These are phyloP conservation scores for Boletales sp. DNA, from an alignment of 768 basidiomycete species.

Conservation along the genomic window DNA sequence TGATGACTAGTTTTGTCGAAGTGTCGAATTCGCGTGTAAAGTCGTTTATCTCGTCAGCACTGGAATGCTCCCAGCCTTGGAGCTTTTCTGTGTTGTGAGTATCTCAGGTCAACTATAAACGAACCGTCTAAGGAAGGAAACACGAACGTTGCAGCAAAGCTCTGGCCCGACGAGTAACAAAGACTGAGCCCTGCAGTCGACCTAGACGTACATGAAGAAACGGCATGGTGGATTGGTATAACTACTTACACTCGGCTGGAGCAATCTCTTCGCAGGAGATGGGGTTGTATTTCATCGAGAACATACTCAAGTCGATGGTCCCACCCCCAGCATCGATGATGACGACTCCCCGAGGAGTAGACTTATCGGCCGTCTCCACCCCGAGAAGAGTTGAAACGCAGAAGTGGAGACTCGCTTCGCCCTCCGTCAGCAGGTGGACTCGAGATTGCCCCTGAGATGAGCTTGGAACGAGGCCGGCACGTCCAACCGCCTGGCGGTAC, in stretches of 20 bases:
- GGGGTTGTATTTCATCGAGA: constrained; percentile 20
- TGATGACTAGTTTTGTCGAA: constrained; percentile 6
- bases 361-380: not conserved
- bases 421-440: no score
- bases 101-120: no score
- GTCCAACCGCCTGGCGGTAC: constrained; percentile 14
- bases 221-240: not conserved
- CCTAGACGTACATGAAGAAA: constrained; percentile 23
- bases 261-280: constrained; percentile 32
- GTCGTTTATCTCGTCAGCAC: not conserved
- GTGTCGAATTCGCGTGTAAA: not conserved
- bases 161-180: constrained; percentile 40
- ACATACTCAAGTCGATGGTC: constrained; percentile 38
- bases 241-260: constrained; percentile 23
- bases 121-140: no score
- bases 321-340: constrained; percentile 42
- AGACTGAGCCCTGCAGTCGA: constrained; percentile 44
- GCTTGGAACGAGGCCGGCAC: no score
- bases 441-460: no score
- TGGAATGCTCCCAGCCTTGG: not conserved
- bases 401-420: constrained; percentile 14
- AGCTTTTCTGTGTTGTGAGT: not conserved
- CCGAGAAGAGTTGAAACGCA: constrained; percentile 33
- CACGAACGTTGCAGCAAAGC: constrained; percentile 32
- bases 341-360: constrained; percentile 33